Evolutionary conservation across 2,329 filamentous ascomycete species (phyloP).

Genomic region (Lasiodiplodia hormozganensis): DNA sequence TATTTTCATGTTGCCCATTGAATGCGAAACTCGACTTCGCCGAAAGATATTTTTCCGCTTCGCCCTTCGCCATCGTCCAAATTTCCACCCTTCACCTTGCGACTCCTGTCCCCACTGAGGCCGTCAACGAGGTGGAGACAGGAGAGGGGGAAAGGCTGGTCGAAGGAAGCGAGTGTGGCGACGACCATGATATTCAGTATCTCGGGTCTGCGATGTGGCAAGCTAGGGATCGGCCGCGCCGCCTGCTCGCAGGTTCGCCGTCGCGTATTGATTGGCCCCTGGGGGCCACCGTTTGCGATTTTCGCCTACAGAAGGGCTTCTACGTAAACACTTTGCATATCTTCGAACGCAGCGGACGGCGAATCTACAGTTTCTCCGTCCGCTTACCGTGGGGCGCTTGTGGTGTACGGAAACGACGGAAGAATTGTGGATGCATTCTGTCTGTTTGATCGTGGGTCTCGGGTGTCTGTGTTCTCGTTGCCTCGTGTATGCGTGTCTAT

Average conservation of each 20-base stretch:
- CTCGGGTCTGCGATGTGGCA: not conserved
- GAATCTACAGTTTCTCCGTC: not conserved
- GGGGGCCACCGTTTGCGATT: not conserved
- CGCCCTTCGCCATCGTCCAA: not conserved
- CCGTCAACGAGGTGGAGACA: no score
- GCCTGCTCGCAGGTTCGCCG: not conserved
- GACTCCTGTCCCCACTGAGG: constrained; percentile 3
- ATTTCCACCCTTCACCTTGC: not conserved
- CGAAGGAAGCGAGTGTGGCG: not conserved
- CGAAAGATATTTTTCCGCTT: not conserved
- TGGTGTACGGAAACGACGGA: not conserved
- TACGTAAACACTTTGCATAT: constrained; percentile 1
- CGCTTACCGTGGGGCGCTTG: not conserved
- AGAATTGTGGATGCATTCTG: constrained; percentile 14
- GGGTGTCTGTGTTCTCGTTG: not conserved
- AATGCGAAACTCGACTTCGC: not conserved
- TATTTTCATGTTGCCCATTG: not conserved
- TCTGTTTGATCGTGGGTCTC: not conserved
- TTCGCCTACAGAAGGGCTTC: not conserved
- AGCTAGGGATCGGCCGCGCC: constrained; percentile 4
- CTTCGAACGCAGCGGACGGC: constrained; percentile 23
- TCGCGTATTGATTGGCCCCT: constrained; percentile 12
- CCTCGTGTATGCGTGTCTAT: not conserved
- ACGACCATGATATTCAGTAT: not conserved
- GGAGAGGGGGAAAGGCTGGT: not conserved